Percentiles rank a stretch among this genome's conserved stretches.
Conservation (phyloP, 768 basidiomycete species). For the Pleurotus sapidus region DNA sequence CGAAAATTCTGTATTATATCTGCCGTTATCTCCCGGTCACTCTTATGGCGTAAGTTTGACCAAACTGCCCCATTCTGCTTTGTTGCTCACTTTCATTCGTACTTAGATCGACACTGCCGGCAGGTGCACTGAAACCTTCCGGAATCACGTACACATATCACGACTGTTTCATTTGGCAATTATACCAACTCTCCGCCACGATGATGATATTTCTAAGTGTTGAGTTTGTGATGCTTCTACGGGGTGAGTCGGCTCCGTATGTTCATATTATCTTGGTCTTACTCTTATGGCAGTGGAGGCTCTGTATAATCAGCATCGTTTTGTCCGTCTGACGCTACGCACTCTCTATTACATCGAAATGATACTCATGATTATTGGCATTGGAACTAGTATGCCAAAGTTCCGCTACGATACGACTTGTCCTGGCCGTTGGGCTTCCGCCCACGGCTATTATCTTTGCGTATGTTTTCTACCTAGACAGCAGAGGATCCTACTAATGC, state of each 20-base stretch:
- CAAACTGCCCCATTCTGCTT: not conserved
- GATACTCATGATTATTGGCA: slow-evolving; percentile 25
- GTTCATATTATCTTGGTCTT: not conserved
- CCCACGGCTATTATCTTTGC: slow-evolving; percentile 26
- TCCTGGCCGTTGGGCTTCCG: slow-evolving; percentile 23
- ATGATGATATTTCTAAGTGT: slow-evolving; percentile 26
- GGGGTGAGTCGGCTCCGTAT: slow-evolving; percentile 23
- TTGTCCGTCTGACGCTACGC: slow-evolving; percentile 21
- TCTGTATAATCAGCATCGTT: slow-evolving; percentile 32
- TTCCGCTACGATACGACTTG: slow-evolving; percentile 33
- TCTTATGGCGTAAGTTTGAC: not conserved
- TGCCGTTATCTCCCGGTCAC: not conserved
- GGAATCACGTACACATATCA: slow-evolving; percentile 31
- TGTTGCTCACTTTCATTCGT: not conserved
- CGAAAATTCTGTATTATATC: not conserved
- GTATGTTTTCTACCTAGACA: slow-evolving; percentile 15
- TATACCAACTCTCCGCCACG: slow-evolving; percentile 34
- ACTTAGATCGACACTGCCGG: slow-evolving; percentile 30
- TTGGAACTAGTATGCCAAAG: slow-evolving; percentile 23
- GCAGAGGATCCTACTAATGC: too few species aligned
- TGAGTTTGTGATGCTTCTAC: slow-evolving; percentile 37
- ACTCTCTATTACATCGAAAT: slow-evolving; percentile 26
- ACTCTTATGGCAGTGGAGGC: slow-evolving; percentile 27
- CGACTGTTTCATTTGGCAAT: slow-evolving; percentile 41
- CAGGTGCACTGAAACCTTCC: slow-evolving; percentile 31